Evolutionary conservation across 179 eudicot genomes (phyloP).

Genomic region (Beta lomatogona): DNA sequence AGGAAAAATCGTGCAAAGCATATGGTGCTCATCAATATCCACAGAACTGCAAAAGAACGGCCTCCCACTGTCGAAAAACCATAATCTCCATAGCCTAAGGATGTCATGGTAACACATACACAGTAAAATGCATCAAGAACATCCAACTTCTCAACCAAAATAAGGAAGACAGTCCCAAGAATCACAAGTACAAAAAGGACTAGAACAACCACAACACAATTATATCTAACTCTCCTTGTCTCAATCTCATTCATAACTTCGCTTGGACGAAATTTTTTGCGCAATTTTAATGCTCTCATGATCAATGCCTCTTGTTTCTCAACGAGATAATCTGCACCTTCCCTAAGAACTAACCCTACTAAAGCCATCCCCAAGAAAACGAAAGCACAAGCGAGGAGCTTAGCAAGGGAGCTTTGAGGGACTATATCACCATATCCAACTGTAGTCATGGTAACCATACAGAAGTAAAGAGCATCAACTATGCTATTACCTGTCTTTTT

Average conservation of each 20-base stretch:
- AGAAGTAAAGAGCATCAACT: slow-evolving; percentile 73
- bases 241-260: slow-evolving; percentile 52
- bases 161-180: slow-evolving; percentile 49
- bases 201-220: slow-evolving; percentile 36
- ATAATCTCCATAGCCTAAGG: slow-evolving; percentile 77
- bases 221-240: slow-evolving; percentile 44
- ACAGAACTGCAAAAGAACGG: slow-evolving; percentile 64
- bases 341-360: slow-evolving; percentile 61
- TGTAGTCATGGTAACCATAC: slow-evolving; percentile 82
- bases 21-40: slow-evolving; percentile 71
- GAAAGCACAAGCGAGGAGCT: slow-evolving; percentile 61
- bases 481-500: slow-evolving; percentile 51
- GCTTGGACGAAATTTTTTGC: slow-evolving; percentile 27
- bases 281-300: slow-evolving; percentile 47
- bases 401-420: slow-evolving; percentile 51
- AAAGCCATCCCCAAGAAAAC: slow-evolving; percentile 74
- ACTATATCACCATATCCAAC: slow-evolving; percentile 85
- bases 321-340: slow-evolving; percentile 63
- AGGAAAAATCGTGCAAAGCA: slow-evolving; percentile 68
- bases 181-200: slow-evolving; percentile 47
- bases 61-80: slow-evolving; percentile 67
- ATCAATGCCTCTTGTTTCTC: slow-evolving; percentile 61
- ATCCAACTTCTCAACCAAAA: slow-evolving; percentile 46
- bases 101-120: slow-evolving; percentile 73
- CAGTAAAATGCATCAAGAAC: slow-evolving; percentile 68